Evolutionary conservation across 352 stramenopile species (phyloP).

Genomic region (Phytophthora nicotianae): DNA sequence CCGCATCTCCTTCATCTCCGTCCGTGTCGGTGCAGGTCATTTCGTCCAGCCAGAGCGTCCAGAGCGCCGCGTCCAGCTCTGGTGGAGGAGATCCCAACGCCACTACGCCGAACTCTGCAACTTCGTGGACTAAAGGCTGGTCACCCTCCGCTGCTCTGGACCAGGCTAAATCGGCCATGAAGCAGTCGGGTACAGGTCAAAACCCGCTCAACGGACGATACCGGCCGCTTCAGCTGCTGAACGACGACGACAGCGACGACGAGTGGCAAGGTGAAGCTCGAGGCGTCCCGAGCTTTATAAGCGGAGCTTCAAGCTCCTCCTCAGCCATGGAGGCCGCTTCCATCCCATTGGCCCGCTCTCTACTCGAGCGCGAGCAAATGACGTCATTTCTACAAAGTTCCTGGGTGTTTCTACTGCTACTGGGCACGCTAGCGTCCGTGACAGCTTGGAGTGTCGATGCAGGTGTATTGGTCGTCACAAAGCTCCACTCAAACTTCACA

Average conservation of each 20-base stretch:
- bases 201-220: slow-evolving; percentile 26
- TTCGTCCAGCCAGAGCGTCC: slow-evolving; percentile 1
- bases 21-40: slow-evolving; percentile 17
- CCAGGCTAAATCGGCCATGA: slow-evolving; percentile 22
- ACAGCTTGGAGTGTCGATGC: slow-evolving; percentile 73
- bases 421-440: slow-evolving; percentile 58
- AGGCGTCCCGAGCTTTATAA: slow-evolving; percentile 11
- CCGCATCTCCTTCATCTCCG: slow-evolving; percentile 1
- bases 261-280: slow-evolving; percentile 32
- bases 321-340: slow-evolving; percentile 25
- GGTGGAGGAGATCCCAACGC: neutral
- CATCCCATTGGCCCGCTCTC: slow-evolving; percentile 35
- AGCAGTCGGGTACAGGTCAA: slow-evolving; percentile 11
- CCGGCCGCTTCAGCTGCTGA: slow-evolving; percentile 35
- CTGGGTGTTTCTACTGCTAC: slow-evolving; percentile 75
- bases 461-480: slow-evolving; percentile 53
- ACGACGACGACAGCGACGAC: slow-evolving; percentile 33
- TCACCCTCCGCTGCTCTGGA: slow-evolving; percentile 25
- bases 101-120: neutral
- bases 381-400: slow-evolving; percentile 71
- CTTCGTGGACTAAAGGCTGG: slow-evolving; percentile 23
- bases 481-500: slow-evolving; percentile 45
- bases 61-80: slow-evolving; percentile 5
- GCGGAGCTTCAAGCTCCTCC: slow-evolving; percentile 7
- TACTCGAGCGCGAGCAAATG: slow-evolving; percentile 61